A percentile compares a stretch with the other conserved stretches of the same genome.
Conservation (phyloP, 1,284 basidiomycete genomes). For the Wallemia hederae region DNA sequence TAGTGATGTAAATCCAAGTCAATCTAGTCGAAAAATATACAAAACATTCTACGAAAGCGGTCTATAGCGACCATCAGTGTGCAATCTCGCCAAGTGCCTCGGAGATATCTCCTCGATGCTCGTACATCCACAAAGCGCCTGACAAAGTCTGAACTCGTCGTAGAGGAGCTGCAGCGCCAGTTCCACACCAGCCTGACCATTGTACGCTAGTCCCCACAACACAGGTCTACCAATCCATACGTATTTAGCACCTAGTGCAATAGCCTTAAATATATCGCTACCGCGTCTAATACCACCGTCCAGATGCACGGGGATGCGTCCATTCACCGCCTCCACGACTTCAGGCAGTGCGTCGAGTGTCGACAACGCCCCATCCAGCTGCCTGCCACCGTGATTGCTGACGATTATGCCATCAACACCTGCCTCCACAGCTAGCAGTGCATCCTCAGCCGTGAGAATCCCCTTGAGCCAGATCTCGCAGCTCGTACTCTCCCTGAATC, state of each 20-base stretch:
- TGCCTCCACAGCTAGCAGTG: slow-evolving; percentile 9
- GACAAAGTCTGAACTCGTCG: slow-evolving; percentile 8
- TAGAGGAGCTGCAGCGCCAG: slow-evolving; percentile 6
- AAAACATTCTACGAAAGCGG: neutral
- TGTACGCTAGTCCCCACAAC: slow-evolving; percentile 10
- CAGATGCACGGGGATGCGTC: slow-evolving; percentile 11
- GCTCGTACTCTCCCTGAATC: neutral
- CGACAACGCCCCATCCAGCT: slow-evolving; percentile 11
- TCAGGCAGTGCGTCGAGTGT: slow-evolving; percentile 10
- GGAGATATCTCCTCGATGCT: slow-evolving; percentile 6
- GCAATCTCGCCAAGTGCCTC: slow-evolving; percentile 6
- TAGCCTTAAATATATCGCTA: slow-evolving; percentile 12
- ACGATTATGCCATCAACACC: slow-evolving; percentile 11
- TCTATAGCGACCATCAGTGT: slow-evolving; percentile 3
- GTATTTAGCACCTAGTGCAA: slow-evolving; percentile 12
- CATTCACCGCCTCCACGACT: slow-evolving; percentile 9
- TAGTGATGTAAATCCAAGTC: too few relatives aligned
- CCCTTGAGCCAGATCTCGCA: slow-evolving; percentile 9
- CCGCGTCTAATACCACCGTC: slow-evolving; percentile 13
- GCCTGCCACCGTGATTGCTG: slow-evolving; percentile 12
- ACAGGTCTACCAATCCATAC: slow-evolving; percentile 9
- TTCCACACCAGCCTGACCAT: slow-evolving; percentile 6
- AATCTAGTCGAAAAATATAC: too few relatives aligned
- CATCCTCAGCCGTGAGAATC: slow-evolving; percentile 10
- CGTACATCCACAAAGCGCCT: slow-evolving; percentile 7